Base-by-base conservation (phyloP, 768 basidiomycete genomes). In the Porpolomopsis calyptriformis region DNA sequence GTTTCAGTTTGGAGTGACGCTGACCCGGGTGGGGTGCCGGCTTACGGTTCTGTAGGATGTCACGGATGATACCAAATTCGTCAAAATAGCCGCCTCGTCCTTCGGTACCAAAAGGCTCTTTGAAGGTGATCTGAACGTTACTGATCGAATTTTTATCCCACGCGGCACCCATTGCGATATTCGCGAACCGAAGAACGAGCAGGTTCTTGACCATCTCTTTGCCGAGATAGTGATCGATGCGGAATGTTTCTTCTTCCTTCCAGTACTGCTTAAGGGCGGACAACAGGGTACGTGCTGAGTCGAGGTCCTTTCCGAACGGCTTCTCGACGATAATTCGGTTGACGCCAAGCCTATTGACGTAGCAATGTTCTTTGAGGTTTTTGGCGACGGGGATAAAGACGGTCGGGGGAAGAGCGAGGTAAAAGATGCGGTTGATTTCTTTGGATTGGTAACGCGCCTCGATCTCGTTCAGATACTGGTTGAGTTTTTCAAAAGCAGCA, bases 1-100 rank as follows among this genome's bases (percentile, higher is more conserved):
- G 5, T 49, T 46, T 51, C 48, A 57, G 53, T 43, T 57, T 54
- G 18, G 20, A 29, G 42, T 11, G 40, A 46, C 49, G 48, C 42
- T 50, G 49, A 48, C 31, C 49, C 20, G 38, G 40, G 34, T n/a
- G 43, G 26, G 40, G 39, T 38, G 46, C 24, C n/a, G 26, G 77
- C 93, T 67, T 64, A 96, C 94, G 94, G 67, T 99, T 99, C 71
- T 99, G 94, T 60, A 93, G 71, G 49, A 99, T 74, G 64, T 99
- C 94, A 60, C 94, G 85, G 64, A 99, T 93, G 63, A 99, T 98
- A 46, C 96, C 96, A 66, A 97, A 99, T 67, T 98, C 93, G 63
- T 99, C 94, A 69, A 99, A 99, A 75, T 99, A 99, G 14, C 96
- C 94, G n/a, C 94, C 94, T 53, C 94, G 87, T n/a, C 94, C 94